A percentile compares a stretch with the other conserved stretches of the same genome.
phyloP scores from a whole-genome alignment of 2,329 filamentous ascomycete species.

The Penicillium psychrosexuale region DNA sequence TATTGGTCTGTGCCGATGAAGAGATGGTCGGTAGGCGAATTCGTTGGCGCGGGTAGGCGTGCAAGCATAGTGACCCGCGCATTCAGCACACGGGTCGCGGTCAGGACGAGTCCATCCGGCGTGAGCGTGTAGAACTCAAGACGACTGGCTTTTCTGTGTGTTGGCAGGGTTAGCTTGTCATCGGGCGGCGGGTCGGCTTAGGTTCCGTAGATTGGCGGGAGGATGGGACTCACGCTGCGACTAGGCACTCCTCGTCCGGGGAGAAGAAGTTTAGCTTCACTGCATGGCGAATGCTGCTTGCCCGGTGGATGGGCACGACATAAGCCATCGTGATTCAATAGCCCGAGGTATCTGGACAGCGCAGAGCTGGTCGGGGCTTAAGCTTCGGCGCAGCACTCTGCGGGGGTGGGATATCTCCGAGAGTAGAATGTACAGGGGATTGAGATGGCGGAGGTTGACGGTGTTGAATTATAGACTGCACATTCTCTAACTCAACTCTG shows the following conservation, averaged over 20 bases:
- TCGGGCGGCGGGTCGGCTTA: neutral
- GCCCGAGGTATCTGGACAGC: slow-evolving; percentile 4
- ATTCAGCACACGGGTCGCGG: slow-evolving; percentile 70
- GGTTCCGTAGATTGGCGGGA: neutral
- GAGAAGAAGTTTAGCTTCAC: slow-evolving; percentile 74
- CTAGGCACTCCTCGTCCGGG: slow-evolving; percentile 72
- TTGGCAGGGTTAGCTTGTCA: slow-evolving; percentile 6
- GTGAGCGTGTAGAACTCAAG: slow-evolving; percentile 56
- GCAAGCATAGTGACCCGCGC: slow-evolving; percentile 83
- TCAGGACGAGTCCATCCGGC: slow-evolving; percentile 61
- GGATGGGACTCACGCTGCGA: slow-evolving; percentile 71
- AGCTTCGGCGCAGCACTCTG: slow-evolving; percentile 6
- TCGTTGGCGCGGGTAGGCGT: slow-evolving; percentile 54
- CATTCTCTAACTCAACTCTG: neutral
- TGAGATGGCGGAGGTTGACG: neutral
- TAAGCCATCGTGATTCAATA: slow-evolving; percentile 69
- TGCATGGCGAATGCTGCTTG: slow-evolving; percentile 88
- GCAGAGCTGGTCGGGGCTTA: slow-evolving; percentile 12
- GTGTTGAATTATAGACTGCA: neutral
- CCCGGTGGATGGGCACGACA: slow-evolving; percentile 85
- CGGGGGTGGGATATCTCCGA: neutral
- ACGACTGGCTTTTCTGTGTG: slow-evolving; percentile 43
- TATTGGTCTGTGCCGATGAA: slow-evolving; percentile 89
- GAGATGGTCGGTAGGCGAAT: slow-evolving; percentile 74
- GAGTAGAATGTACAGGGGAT: neutral